phyloP scores from a whole-genome alignment of 352 stramenopile genomes.

The Globisporangium perplexum region DNA sequence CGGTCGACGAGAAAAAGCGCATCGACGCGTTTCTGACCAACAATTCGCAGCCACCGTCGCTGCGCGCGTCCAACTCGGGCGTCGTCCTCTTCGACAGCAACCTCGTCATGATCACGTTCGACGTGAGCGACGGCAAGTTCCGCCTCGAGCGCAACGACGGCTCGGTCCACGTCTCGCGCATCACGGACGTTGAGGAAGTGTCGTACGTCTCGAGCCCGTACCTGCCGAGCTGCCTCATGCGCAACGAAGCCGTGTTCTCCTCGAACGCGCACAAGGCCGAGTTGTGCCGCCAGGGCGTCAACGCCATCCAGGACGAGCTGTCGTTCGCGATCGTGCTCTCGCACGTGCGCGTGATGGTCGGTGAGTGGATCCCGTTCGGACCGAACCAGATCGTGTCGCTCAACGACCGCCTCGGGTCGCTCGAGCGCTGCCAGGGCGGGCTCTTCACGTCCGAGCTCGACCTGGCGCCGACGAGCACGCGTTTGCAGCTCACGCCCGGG shows the following conservation, averaged over 20 bases:
- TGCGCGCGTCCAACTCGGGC: slow-evolving; percentile 53
- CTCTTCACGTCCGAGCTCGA: slow-evolving; percentile 96
- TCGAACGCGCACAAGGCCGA: slow-evolving; percentile 91
- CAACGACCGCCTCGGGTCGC: slow-evolving; percentile 95
- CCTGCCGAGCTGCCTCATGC: slow-evolving; percentile 93
- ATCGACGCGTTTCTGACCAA: slow-evolving; percentile 60
- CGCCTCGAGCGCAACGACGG: slow-evolving; percentile 81
- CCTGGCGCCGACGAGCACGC: slow-evolving; percentile 71
- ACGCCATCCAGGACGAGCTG: slow-evolving; percentile 91
- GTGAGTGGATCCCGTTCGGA: slow-evolving; percentile 97
- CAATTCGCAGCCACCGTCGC: slow-evolving; percentile 16
- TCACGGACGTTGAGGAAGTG: slow-evolving; percentile 96
- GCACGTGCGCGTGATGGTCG: slow-evolving; percentile 95
- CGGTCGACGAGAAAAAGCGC: slow-evolving; percentile 34
- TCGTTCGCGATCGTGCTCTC: slow-evolving; percentile 96
- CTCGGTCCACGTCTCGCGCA: slow-evolving; percentile 88
- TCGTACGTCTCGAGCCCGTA: slow-evolving; percentile 97
- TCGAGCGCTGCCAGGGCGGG: slow-evolving; percentile 94
- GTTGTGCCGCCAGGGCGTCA: slow-evolving; percentile 77
- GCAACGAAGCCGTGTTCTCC: slow-evolving; percentile 90
- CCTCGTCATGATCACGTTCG: slow-evolving; percentile 90
- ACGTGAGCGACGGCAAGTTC: slow-evolving; percentile 84
- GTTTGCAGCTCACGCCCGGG: slow-evolving; percentile 76
- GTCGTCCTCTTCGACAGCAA: slow-evolving; percentile 90
- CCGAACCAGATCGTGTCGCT: slow-evolving; percentile 97